Conservation (phyloP, 2,329 filamentous ascomycete species). For the Calonectria ilicicola region DNA sequence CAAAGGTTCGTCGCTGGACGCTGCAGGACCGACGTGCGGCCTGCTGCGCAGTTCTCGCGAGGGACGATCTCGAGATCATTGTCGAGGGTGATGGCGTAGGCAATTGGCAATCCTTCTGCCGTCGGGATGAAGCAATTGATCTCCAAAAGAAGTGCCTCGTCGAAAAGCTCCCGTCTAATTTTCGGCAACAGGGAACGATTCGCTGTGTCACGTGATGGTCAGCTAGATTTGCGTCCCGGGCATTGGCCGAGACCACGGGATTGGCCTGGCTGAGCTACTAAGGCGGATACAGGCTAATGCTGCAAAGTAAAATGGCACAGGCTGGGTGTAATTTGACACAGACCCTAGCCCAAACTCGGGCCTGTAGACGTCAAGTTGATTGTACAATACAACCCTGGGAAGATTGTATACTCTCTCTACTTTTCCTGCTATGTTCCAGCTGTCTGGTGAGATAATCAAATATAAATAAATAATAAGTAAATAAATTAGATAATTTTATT, state of each 20-base stretch:
- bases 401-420: too few species aligned
- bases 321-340: neutral
- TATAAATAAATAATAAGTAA: too few species aligned
- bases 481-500: too few species aligned
- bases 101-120: conserved; percentile 62
- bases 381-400: too few species aligned
- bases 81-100: conserved; percentile 67
- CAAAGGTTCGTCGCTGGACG: conserved; percentile 67
- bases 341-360: neutral
- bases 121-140: conserved; percentile 55
- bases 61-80: conserved; percentile 73
- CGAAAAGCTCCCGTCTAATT: conserved; percentile 58
- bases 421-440: too few species aligned
- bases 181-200: conserved; percentile 50
- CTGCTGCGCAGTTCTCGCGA: conserved; percentile 70
- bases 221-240: conserved; percentile 26
- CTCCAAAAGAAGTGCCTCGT: conserved; percentile 57
- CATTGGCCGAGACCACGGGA: conserved; percentile 31
- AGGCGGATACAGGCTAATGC: neutral
- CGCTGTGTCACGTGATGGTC: conserved; percentile 51
- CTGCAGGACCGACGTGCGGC: conserved; percentile 68
- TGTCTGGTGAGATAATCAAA: too few species aligned
- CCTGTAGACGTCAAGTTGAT: neutral
- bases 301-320: neutral
- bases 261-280: neutral